Conservation (phyloP, 192 early-diverging fungal species). For the Obelidium mucronatum region DNA sequence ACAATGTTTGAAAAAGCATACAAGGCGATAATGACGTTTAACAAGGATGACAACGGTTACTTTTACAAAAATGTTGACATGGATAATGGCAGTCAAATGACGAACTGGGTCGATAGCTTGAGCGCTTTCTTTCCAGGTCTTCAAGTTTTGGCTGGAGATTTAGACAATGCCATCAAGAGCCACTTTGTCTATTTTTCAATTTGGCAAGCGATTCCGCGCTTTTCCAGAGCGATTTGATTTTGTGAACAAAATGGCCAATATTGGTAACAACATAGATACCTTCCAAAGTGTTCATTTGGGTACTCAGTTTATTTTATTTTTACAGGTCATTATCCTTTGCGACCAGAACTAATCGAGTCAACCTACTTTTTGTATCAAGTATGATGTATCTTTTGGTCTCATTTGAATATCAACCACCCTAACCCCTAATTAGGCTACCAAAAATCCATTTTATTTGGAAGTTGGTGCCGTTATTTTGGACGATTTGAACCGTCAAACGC, state of each 20-base stretch:
- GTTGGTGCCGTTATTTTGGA: conserved; percentile 87
- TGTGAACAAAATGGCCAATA: conserved; percentile 63
- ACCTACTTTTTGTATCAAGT: conserved; percentile 88
- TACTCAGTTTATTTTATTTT: too few relatives aligned
- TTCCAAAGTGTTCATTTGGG: neutral
- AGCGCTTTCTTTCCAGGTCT: conserved; percentile 93
- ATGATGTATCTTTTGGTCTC: neutral
- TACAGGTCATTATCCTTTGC: conserved; percentile 74
- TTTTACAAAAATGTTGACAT: conserved; percentile 91
- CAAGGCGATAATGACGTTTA: conserved; percentile 65
- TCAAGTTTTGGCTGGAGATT: conserved; percentile 87
- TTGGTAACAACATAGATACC: too few relatives aligned
- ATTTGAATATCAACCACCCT: too few relatives aligned
- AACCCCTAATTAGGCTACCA: conserved; percentile 76
- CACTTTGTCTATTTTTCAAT: conserved; percentile 88
- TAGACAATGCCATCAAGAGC: conserved; percentile 79
- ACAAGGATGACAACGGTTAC: conserved; percentile 75
- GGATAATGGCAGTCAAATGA: conserved; percentile 66
- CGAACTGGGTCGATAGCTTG: conserved; percentile 87
- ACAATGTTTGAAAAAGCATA: conserved; percentile 81
- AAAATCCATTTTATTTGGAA: conserved; percentile 87
- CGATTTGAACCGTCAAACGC: conserved; percentile 76
- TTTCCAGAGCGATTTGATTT: conserved; percentile 92
- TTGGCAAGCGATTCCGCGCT: conserved; percentile 84
- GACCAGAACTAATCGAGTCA: conserved; percentile 95